Percentiles rank a stretch among this genome's conserved stretches.
phyloP scores from a whole-genome alignment of 805 yeast genomes.

The Teunomyces gatunensis region DNA sequence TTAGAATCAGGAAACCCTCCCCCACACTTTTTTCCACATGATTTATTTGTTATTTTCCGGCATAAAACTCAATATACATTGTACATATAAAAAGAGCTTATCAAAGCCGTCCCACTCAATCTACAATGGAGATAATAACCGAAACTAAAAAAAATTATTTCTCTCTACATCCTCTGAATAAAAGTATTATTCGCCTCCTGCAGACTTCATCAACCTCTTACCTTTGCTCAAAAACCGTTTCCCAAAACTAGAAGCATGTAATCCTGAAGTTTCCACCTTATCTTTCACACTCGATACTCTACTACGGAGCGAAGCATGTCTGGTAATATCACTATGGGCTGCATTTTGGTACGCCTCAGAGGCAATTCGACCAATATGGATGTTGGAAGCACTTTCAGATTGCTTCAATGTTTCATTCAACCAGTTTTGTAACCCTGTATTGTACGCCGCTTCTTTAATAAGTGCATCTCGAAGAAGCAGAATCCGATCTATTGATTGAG shows the following conservation, averaged over 20 bases:
- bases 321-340: slow-evolving; percentile 50
- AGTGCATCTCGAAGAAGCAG: slow-evolving; percentile 42
- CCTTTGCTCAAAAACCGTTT: slow-evolving; percentile 57
- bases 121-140: too few relatives aligned
- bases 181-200: neutral
- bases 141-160: neutral
- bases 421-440: slow-evolving; percentile 62
- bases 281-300: slow-evolving; percentile 49
- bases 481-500: slow-evolving; percentile 43
- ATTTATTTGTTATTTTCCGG: neutral
- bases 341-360: slow-evolving; percentile 67
- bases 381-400: slow-evolving; percentile 31
- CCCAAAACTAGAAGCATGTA: slow-evolving; percentile 52
- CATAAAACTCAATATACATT: neutral
- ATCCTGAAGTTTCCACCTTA: slow-evolving; percentile 43
- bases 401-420: slow-evolving; percentile 44
- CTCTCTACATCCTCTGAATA: neutral
- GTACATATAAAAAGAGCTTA: too few relatives aligned
- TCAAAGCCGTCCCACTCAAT: too few relatives aligned
- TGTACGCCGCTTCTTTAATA: slow-evolving; percentile 40
- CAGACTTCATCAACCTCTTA: slow-evolving; percentile 45
- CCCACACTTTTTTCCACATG: slow-evolving; percentile 2
- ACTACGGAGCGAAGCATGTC: slow-evolving; percentile 46
- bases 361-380: slow-evolving; percentile 54
- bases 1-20: neutral